These are phyloP conservation scores for Dothistroma pini DNA, from an alignment of 2,329 filamentous ascomycete genomes.

Conservation along the genomic window DNA sequence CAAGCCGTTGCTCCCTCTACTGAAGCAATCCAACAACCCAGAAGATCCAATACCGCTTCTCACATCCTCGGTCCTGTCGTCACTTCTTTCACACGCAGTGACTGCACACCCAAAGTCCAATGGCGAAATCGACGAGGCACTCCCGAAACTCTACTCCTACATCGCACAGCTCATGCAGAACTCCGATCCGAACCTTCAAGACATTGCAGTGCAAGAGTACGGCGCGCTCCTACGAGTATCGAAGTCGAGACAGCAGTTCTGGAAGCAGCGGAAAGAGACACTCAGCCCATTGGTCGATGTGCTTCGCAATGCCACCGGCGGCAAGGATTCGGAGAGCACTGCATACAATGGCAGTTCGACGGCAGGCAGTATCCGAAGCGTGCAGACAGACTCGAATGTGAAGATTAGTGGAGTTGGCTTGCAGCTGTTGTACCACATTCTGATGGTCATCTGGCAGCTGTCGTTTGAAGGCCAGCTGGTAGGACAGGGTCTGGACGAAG, in stretches of 20 bases:
- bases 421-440: conserved; percentile 88
- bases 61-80: conserved; percentile 80
- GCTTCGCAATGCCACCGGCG: conserved; percentile 68
- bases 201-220: conserved; percentile 91
- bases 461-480: conserved; percentile 75
- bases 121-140: conserved; percentile 65
- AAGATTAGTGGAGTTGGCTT: conserved; percentile 71
- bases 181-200: conserved; percentile 84
- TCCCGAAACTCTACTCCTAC: conserved; percentile 81
- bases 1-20: conserved; percentile 76
- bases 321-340: conserved; percentile 64
- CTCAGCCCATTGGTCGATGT: conserved; percentile 78
- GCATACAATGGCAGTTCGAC: conserved; percentile 46
- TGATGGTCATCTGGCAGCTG: conserved; percentile 93
- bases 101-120: conserved; percentile 57
- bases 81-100: conserved; percentile 65
- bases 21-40: conserved; percentile 77
- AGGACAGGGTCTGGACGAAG: conserved; percentile 80
- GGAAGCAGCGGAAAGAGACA: conserved; percentile 85
- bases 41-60: conserved; percentile 87
- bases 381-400: conserved; percentile 61
- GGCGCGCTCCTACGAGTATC: conserved; percentile 76
- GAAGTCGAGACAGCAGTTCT: conserved; percentile 76
- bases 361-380: conserved; percentile 43
- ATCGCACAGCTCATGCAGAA: conserved; percentile 79